A percentile compares a stretch with the other conserved stretches of the same genome.
Conservation (phyloP, 306 rosid genomes). For the Luffa aegyptiaca region DNA sequence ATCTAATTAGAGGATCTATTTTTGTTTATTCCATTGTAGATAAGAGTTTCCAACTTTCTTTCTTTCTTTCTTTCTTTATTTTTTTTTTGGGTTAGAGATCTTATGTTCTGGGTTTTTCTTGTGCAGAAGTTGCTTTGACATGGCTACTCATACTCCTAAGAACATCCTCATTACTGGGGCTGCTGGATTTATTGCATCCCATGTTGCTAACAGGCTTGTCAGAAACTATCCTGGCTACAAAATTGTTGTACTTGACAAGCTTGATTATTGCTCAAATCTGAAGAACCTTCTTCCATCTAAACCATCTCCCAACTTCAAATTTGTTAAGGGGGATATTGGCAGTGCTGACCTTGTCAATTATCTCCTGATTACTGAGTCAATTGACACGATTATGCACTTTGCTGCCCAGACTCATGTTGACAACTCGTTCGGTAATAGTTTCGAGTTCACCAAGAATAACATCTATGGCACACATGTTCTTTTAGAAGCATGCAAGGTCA, state of each 20-base stretch:
- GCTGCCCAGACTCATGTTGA: conserved; percentile 64
- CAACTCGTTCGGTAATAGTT: conserved; percentile 53
- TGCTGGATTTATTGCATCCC: conserved; percentile 54
- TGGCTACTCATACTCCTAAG: conserved; percentile 46
- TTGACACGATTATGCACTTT: conserved; percentile 60
- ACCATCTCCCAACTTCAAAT: conserved; percentile 47
- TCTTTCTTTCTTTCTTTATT: neutral
- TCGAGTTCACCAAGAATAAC: conserved; percentile 58
- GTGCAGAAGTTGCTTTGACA: conserved; percentile 15
- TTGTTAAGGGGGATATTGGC: conserved; percentile 51
- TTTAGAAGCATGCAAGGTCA: conserved; percentile 53
- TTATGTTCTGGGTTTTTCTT: neutral
- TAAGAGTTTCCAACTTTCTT: neutral
- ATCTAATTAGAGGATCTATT: neutral
- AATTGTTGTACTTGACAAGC: conserved; percentile 53
- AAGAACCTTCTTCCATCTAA: conserved; percentile 47
- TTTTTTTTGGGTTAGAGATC: neutral
- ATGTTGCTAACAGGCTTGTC: conserved; percentile 47
- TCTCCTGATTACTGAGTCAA: conserved; percentile 45
- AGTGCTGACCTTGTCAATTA: conserved; percentile 56
- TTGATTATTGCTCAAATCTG: conserved; percentile 53
- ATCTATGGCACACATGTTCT: conserved; percentile 54
- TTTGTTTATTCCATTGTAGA: neutral
- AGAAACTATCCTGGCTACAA: conserved; percentile 47
- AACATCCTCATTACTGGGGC: conserved; percentile 61